A percentile compares a stretch with the other conserved stretches of the same genome.
These are phyloP conservation scores for Cladobotryum protrusum DNA, from an alignment of 2,329 filamentous ascomycete species.

Conservation along the genomic window DNA sequence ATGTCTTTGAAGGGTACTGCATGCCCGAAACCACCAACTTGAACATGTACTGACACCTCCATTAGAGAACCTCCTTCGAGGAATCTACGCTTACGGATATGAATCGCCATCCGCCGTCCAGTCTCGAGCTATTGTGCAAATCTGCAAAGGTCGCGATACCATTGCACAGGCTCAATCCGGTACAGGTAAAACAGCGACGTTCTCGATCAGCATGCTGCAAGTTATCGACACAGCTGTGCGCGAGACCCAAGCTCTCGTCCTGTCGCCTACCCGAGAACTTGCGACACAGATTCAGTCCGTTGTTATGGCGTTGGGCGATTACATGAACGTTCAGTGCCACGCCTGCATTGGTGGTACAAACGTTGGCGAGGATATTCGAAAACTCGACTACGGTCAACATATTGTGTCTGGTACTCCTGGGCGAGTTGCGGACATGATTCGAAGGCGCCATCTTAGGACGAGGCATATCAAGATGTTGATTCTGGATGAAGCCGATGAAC, in stretches of 20 bases:
- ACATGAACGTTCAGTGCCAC: conserved; percentile 99
- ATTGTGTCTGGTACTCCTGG: conserved; percentile 98
- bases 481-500: conserved; percentile 55
- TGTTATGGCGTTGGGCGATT: conserved; percentile 98
- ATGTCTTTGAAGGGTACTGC: conserved; percentile 83
- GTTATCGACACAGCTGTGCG: conserved; percentile 90
- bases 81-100: conserved; percentile 97
- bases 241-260: conserved; percentile 88
- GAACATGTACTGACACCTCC: conserved; percentile 52
- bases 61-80: conserved; percentile 83
- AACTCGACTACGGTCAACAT: conserved; percentile 95
- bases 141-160: conserved; percentile 98
- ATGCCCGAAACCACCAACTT: conserved; percentile 57
- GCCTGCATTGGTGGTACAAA: conserved; percentile 98
- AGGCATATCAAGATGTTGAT: conserved; percentile 61
- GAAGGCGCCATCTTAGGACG: conserved; percentile 50
- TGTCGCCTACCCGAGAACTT: conserved; percentile 92
- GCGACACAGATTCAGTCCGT: conserved; percentile 98
- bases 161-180: conserved; percentile 97
- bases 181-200: conserved; percentile 94
- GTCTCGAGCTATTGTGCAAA: conserved; percentile 95
- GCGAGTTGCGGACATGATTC: conserved; percentile 67
- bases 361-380: conserved; percentile 94
- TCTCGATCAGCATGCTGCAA: conserved; percentile 93
- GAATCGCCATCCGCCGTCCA: conserved; percentile 97